Conservation (phyloP, 192 early-diverging fungal species). For the Allomyces macrogynus region DNA sequence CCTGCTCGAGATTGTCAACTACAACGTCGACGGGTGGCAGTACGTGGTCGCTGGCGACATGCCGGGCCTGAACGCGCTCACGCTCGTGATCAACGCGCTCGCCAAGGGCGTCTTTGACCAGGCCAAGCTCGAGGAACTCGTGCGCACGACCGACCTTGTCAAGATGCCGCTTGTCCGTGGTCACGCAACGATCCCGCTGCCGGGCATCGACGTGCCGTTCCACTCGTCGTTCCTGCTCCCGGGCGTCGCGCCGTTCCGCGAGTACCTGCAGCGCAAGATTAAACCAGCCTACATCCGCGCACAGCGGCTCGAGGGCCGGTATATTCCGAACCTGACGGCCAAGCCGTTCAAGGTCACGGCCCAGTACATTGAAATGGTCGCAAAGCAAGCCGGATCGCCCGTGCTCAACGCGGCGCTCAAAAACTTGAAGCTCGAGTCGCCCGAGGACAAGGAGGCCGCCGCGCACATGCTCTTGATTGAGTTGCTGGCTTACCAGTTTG, state of each 20-base stretch:
- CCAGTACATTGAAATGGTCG: slow-evolving; percentile 52
- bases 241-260: slow-evolving; percentile 82
- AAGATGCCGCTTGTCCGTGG: slow-evolving; percentile 75
- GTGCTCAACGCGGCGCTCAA: slow-evolving; percentile 59
- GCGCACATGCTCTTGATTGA: slow-evolving; percentile 72
- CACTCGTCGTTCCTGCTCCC: slow-evolving; percentile 83
- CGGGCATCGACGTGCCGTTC: slow-evolving; percentile 92
- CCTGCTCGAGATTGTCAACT: slow-evolving; percentile 87
- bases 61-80: slow-evolving; percentile 56
- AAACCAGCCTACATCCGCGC: slow-evolving; percentile 68
- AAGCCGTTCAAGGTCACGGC: slow-evolving; percentile 61
- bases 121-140: slow-evolving; percentile 43
- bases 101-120: slow-evolving; percentile 73
- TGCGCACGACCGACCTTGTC: background rate
- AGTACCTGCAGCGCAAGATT: slow-evolving; percentile 64
- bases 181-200: slow-evolving; percentile 70
- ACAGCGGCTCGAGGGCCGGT: slow-evolving; percentile 54
- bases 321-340: slow-evolving; percentile 90
- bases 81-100: slow-evolving; percentile 68
- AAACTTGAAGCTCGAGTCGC: slow-evolving; percentile 53
- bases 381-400: slow-evolving; percentile 46
- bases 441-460: slow-evolving; percentile 67
- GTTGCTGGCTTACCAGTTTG: slow-evolving; percentile 81
- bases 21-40: slow-evolving; percentile 93
- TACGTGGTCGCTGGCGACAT: slow-evolving; percentile 83